Conservation (phyloP, 768 basidiomycete species). For the Leccinum boreale region DNA sequence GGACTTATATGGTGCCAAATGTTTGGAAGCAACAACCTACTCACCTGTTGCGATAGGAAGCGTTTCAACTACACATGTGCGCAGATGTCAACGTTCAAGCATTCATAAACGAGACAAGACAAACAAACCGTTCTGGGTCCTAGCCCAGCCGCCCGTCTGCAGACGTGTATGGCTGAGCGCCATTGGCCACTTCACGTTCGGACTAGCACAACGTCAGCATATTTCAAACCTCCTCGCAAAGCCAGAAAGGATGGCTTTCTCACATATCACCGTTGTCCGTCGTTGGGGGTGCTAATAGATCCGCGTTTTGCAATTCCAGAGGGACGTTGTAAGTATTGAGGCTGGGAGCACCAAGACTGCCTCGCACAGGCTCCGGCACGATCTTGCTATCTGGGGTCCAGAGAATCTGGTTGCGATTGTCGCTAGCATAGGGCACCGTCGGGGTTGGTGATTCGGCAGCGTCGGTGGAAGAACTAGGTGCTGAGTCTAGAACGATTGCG, state of each 20-base stretch:
- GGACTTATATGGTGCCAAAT: not conserved
- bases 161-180: constrained; percentile 54
- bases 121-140: constrained; percentile 49
- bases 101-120: not conserved
- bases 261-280: constrained; percentile 55
- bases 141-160: constrained; percentile 57
- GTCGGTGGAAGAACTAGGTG: constrained; percentile 8
- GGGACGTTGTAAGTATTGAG: constrained; percentile 55
- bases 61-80: constrained; percentile 23
- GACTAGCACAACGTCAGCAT: constrained; percentile 12
- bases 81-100: not conserved
- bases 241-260: constrained; percentile 3
- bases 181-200: constrained; percentile 59
- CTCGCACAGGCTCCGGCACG: constrained; percentile 40
- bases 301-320: constrained; percentile 54
- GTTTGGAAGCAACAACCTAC: constrained; percentile 7
- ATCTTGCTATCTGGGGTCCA: constrained; percentile 30
- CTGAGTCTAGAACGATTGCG: not conserved
- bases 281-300: constrained; percentile 52
- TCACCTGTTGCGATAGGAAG: constrained; percentile 38
- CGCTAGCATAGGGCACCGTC: constrained; percentile 40
- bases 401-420: constrained; percentile 42
- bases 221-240: not conserved
- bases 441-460: constrained; percentile 31
- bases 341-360: constrained; percentile 41